Conservation (phyloP, 371 early-diverging fungal species). For the Paraphysoderma sedebokerense region DNA sequence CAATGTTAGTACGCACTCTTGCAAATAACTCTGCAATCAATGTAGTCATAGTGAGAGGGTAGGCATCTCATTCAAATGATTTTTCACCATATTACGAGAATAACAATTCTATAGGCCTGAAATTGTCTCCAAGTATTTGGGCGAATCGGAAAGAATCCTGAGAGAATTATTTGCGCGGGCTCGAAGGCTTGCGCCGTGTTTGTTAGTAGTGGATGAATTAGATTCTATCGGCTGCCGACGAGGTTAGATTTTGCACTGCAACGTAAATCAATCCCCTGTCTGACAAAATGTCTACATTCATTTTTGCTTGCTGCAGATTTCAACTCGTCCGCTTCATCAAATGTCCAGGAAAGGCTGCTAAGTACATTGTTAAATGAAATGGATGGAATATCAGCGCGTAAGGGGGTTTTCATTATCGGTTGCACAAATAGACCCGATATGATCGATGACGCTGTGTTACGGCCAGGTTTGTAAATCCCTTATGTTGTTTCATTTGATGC, state of each 20-base stretch:
- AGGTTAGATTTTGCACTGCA: constrained; percentile 18
- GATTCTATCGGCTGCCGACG: constrained; percentile 65
- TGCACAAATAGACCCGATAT: constrained; percentile 59
- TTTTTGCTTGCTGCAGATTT: constrained; percentile 15
- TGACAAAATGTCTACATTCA: background rate
- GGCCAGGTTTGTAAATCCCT: constrained; percentile 44
- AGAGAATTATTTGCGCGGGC: constrained; percentile 71
- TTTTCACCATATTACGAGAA: background rate
- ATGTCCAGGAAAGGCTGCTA: constrained; percentile 58
- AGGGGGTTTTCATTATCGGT: constrained; percentile 59
- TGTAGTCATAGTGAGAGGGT: constrained; percentile 59
- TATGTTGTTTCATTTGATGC: constrained; percentile 7
- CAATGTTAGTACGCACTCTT: constrained; percentile 53
- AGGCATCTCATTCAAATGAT: constrained; percentile 1
- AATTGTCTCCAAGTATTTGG: constrained; percentile 70
- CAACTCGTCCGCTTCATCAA: constrained; percentile 29
- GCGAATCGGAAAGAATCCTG: constrained; percentile 73
- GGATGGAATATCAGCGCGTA: constrained; percentile 56
- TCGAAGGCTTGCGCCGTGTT: constrained; percentile 59
- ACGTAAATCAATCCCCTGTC: background rate
- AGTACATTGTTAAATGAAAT: constrained; percentile 58
- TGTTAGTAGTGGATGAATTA: constrained; percentile 82
- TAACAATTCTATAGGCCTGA: constrained; percentile 31
- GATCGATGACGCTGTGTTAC: constrained; percentile 71
- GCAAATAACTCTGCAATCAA: constrained; percentile 51